These are phyloP conservation scores for Spergularia marina DNA, from an alignment of 148 eudicot genomes.

Conservation along the genomic window DNA sequence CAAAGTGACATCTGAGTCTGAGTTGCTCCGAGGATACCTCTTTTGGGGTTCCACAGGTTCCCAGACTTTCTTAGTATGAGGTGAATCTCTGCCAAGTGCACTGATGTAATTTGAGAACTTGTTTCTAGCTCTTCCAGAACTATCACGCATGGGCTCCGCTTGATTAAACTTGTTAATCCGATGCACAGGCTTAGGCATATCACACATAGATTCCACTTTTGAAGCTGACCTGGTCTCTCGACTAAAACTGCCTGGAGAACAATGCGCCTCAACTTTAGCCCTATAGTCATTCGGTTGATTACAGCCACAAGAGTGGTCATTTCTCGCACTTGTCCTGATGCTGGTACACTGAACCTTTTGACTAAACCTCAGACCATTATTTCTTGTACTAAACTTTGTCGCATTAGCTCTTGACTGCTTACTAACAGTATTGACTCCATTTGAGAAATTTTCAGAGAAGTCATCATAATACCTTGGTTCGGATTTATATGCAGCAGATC, in stretches of 20 bases:
- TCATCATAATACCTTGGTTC: slow-evolving; percentile 59
- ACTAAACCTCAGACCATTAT: slow-evolving; percentile 41
- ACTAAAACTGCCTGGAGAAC: slow-evolving; percentile 29
- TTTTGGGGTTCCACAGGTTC: slow-evolving; percentile 85
- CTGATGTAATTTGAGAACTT: slow-evolving; percentile 43
- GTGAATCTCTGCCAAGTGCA: slow-evolving; percentile 40
- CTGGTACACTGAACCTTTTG: slow-evolving; percentile 53
- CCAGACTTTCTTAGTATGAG: slow-evolving; percentile 78
- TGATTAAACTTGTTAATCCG: slow-evolving; percentile 53
- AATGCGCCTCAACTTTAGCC: slow-evolving; percentile 42
- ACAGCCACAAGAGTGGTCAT: slow-evolving; percentile 65
- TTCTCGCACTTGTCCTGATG: slow-evolving; percentile 38
- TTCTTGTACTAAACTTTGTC: slow-evolving; percentile 45
- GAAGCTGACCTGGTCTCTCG: slow-evolving; percentile 44
- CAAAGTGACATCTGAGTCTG: slow-evolving; percentile 67
- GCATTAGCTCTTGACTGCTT: slow-evolving; percentile 51
- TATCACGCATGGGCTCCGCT: slow-evolving; percentile 47
- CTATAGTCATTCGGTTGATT: slow-evolving; percentile 56
- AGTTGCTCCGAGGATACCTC: slow-evolving; percentile 62
- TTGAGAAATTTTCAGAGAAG: slow-evolving; percentile 44
- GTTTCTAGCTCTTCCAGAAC: slow-evolving; percentile 51
- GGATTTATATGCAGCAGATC: slow-evolving; percentile 37
- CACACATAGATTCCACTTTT: slow-evolving; percentile 44
- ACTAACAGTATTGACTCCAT: slow-evolving; percentile 38
- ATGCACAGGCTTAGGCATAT: slow-evolving; percentile 50